Evolutionary conservation across 176 grass and related monocot genomes (phyloP), one percentile per base, ranked within the genome.

Genomic region (Triticum turgidum): DNA sequence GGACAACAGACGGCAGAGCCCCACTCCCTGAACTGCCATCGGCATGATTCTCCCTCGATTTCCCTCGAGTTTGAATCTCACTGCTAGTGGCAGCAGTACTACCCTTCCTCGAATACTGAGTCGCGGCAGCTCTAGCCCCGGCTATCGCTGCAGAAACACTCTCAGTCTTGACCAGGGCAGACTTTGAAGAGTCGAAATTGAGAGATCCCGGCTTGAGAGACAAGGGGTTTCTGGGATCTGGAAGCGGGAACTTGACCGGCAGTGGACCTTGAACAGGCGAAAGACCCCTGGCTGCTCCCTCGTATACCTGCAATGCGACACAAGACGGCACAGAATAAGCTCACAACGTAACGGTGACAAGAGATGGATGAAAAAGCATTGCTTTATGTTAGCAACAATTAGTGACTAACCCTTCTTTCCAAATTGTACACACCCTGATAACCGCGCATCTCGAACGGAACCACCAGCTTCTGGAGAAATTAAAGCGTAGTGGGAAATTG

Each of bases 391-490:
- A 42, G 5, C 3, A 45, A 11, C 41, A 0, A 42, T 42, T 42
- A 42, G 0, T 11, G 0, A 95, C 89, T 41, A 9, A 98, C 95
- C 89, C 71, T 86, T 85, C 76, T 91, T 80, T 93, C 93, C 67
- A 98, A 73, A 83, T 95, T 98, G 83, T 98, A 98, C 54, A 95
- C 95, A 33, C 93, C 83, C 78, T 95, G 95, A 66, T 87, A 89
- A 38, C 95, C 95, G 7, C 91, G 89, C 95, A 98, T 98, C 81
- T 95, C 95, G 34, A 98, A 98, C 17, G 95, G 95, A 80, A 95
- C 86, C 18, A 95, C 83, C 70, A 98, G 27, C 58, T 71, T 95
- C 95, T 98, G 86, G 80, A 90, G 7, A 45, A 81, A 62, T 49
- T 7, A n/a, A 56, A 56, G 34, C 73, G 22, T n/a, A 30, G 67